Conservation (phyloP, 78 protist species). For the Dictyostelium firmibasis region DNA sequence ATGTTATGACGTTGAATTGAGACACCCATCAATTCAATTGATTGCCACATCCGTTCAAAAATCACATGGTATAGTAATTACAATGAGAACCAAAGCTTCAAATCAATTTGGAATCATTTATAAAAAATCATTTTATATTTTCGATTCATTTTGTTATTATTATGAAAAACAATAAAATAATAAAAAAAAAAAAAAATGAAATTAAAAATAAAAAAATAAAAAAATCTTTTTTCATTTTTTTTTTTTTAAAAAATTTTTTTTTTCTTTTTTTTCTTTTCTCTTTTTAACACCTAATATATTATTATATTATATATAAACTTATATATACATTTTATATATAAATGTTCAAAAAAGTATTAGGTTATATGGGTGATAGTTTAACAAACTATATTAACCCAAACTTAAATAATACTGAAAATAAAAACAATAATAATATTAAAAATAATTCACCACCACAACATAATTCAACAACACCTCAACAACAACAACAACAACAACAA, state of each 20-base stretch:
- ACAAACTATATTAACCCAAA: neutral
- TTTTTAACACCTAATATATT: neutral
- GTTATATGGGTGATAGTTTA: neutral
- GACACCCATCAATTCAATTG: neutral
- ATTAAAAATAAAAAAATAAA: neutral
- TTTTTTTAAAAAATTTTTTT: neutral
- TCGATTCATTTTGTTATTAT: neutral
- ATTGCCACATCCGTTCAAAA: neutral
- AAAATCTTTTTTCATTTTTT: neutral
- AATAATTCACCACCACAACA: neutral
- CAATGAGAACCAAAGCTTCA: neutral
- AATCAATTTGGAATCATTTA: neutral
- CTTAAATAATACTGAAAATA: neutral
- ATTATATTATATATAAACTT: too few species aligned
- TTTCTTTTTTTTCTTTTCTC: neutral
- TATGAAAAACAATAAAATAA: neutral
- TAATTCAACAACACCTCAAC: constrained; percentile 1
- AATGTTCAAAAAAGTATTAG: neutral
- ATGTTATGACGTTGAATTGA: neutral
- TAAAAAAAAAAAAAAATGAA: neutral
- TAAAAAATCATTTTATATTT: constrained; percentile 3
- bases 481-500: neutral
- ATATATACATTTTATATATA: too few species aligned
- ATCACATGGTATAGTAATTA: neutral
- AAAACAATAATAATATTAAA: neutral